Percentiles rank a stretch among this genome's conserved stretches.
These are phyloP conservation scores for Globomyces sp. DNA, from an alignment of 371 early-diverging fungal genomes.

Conservation along the genomic window DNA sequence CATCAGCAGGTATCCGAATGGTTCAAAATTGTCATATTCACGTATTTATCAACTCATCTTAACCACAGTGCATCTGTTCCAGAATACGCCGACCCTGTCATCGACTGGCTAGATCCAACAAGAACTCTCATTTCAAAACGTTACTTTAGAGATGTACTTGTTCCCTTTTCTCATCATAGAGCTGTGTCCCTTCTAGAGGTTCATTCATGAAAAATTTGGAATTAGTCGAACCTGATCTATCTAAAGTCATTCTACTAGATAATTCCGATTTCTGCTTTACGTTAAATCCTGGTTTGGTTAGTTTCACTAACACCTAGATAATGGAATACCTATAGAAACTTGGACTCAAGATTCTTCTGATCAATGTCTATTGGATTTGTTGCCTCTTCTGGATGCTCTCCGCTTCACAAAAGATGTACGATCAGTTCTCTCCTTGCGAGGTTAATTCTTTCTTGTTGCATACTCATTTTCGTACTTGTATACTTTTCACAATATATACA, in stretches of 20 bases:
- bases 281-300: slow-evolving; percentile 67
- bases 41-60: slow-evolving; percentile 28
- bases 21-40: slow-evolving; percentile 98
- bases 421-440: slow-evolving; percentile 43
- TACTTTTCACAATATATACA: too few species aligned
- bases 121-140: slow-evolving; percentile 72
- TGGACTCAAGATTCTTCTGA: slow-evolving; percentile 81
- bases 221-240: slow-evolving; percentile 77
- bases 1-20: slow-evolving; percentile 76
- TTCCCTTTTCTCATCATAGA: slow-evolving; percentile 13
- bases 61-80: slow-evolving; percentile 74
- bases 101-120: slow-evolving; percentile 87
- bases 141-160: slow-evolving; percentile 70
- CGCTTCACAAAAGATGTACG: slow-evolving; percentile 83
- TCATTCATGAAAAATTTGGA: slow-evolving; percentile 86
- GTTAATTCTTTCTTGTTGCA: slow-evolving; percentile 6
- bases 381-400: slow-evolving; percentile 83
- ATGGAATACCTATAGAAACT: slow-evolving; percentile 79
- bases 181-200: slow-evolving; percentile 73
- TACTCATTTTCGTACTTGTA: not conserved
- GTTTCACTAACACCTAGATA: slow-evolving; percentile 52
- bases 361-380: slow-evolving; percentile 76
- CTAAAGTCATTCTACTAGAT: slow-evolving; percentile 80
- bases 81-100: slow-evolving; percentile 97
- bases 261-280: slow-evolving; percentile 87